Conservation (phyloP, 1,284 basidiomycete genomes). For the Exsudoporus floridanus region DNA sequence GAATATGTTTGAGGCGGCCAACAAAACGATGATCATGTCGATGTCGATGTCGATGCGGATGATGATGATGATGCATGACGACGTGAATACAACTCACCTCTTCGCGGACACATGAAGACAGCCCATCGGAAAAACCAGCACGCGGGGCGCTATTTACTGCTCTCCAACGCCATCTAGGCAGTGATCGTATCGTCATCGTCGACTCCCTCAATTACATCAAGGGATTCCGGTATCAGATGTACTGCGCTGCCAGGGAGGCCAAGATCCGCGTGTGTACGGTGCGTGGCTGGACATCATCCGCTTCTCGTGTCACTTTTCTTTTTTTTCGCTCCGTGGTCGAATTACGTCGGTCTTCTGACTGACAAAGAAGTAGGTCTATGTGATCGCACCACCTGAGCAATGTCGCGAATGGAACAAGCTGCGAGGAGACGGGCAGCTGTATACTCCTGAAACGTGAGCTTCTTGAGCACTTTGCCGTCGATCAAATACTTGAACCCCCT, state of each 20-base stretch:
- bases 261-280: slow-evolving; percentile 88
- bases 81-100: background rate
- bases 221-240: slow-evolving; percentile 95
- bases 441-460: slow-evolving; percentile 70
- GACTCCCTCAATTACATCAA: slow-evolving; percentile 98
- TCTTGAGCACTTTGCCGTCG: slow-evolving; percentile 8
- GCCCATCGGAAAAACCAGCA: slow-evolving; percentile 84
- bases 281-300: slow-evolving; percentile 36
- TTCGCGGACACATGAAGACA: slow-evolving; percentile 50
- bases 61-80: background rate
- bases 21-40: background rate
- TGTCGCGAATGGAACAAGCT: slow-evolving; percentile 77
- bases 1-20: too few species aligned
- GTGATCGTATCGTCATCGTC: slow-evolving; percentile 81
- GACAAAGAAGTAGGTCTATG: slow-evolving; percentile 56
- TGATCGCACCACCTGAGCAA: slow-evolving; percentile 76
- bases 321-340: background rate
- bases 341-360: background rate
- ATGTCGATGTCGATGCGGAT: too few species aligned
- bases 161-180: slow-evolving; percentile 72
- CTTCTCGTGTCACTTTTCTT: background rate
- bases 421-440: slow-evolving; percentile 51
- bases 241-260: slow-evolving; percentile 90
- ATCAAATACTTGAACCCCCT: background rate
- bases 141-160: slow-evolving; percentile 86